These are phyloP conservation scores for Cutaneotrichosporon sp. DNA, from an alignment of 1,284 basidiomycete genomes.

Conservation along the genomic window DNA sequence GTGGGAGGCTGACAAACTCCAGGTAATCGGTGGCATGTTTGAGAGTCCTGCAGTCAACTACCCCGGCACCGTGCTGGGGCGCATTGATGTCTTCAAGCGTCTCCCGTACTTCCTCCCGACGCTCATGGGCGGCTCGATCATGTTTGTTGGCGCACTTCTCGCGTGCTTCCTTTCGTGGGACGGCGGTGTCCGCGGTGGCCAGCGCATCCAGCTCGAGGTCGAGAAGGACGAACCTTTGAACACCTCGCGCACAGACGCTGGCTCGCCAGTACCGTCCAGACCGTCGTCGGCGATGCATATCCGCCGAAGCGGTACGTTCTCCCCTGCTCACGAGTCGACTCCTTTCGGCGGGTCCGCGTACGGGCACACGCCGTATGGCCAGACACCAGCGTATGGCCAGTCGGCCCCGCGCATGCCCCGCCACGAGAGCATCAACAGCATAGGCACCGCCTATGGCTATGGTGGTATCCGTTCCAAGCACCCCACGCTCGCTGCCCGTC, in stretches of 20 bases:
- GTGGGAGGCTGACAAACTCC: slow-evolving; percentile 1
- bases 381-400: slow-evolving; percentile 30
- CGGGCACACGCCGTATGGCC: slow-evolving; percentile 3
- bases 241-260: slow-evolving; percentile 3
- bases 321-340: slow-evolving; percentile 4
- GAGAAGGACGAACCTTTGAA: slow-evolving; percentile 59
- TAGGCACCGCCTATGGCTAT: slow-evolving; percentile 32
- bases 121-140: slow-evolving; percentile 66
- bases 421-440: slow-evolving; percentile 6
- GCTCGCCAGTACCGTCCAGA: slow-evolving; percentile 15
- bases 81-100: slow-evolving; percentile 60
- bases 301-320: slow-evolving; percentile 4
- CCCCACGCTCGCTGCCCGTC: slow-evolving; percentile 46
- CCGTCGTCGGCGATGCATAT: slow-evolving; percentile 26
- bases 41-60: slow-evolving; percentile 81
- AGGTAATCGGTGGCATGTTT: slow-evolving; percentile 76
- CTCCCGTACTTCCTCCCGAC: slow-evolving; percentile 94
- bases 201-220: slow-evolving; percentile 64
- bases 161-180: slow-evolving; percentile 84
- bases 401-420: slow-evolving; percentile 12
- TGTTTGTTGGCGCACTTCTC: slow-evolving; percentile 70
- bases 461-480: slow-evolving; percentile 49
- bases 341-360: neutral
- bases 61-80: slow-evolving; percentile 62
- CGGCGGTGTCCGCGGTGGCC: slow-evolving; percentile 77